Conservation (phyloP, 2,329 filamentous ascomycete species). For the Penicillium sp. region DNA sequence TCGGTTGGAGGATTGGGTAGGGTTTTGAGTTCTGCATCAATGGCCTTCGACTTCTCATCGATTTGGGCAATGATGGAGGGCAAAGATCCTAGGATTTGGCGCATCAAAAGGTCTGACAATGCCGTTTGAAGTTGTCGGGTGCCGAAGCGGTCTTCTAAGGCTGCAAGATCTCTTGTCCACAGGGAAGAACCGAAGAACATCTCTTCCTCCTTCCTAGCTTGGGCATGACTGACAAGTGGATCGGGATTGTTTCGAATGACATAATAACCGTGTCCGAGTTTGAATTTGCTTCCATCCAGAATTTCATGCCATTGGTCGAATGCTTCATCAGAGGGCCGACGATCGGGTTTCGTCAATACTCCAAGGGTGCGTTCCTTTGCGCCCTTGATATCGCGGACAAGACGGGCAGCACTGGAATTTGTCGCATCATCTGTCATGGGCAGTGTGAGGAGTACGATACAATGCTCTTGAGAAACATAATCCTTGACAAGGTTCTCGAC, state of each 20-base stretch:
- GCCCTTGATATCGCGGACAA: constrained; percentile 49
- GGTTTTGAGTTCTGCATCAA: constrained; percentile 48
- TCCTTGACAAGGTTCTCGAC: constrained; percentile 61
- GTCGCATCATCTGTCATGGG: constrained; percentile 71
- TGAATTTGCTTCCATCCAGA: constrained; percentile 53
- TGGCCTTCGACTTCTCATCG: constrained; percentile 41
- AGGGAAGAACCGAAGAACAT: constrained; percentile 43
- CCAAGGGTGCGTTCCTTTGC: constrained; percentile 58
- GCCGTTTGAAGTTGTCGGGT: constrained; percentile 42
- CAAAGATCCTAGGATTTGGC: constrained; percentile 35
- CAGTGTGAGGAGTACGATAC: constrained; percentile 67
- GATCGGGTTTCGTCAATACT: constrained; percentile 78
- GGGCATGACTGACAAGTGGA: constrained; percentile 35
- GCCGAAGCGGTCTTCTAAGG: constrained; percentile 43
- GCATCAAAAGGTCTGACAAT: constrained; percentile 37
- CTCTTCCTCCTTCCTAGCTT: constrained; percentile 44
- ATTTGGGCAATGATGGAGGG: constrained; percentile 37
- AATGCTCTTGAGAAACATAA: constrained; percentile 61
- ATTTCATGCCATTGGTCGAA: constrained; percentile 56
- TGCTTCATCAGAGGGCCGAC: constrained; percentile 47
- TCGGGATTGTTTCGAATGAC: constrained; percentile 56
- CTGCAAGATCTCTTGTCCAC: constrained; percentile 40
- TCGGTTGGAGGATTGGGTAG: constrained; percentile 58
- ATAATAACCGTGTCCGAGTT: constrained; percentile 66
- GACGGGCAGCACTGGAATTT: constrained; percentile 60